A percentile compares a stretch with the other conserved stretches of the same genome.
Evolutionary conservation across 768 basidiomycete species (phyloP).

Genomic region (Suillus subluteus): DNA sequence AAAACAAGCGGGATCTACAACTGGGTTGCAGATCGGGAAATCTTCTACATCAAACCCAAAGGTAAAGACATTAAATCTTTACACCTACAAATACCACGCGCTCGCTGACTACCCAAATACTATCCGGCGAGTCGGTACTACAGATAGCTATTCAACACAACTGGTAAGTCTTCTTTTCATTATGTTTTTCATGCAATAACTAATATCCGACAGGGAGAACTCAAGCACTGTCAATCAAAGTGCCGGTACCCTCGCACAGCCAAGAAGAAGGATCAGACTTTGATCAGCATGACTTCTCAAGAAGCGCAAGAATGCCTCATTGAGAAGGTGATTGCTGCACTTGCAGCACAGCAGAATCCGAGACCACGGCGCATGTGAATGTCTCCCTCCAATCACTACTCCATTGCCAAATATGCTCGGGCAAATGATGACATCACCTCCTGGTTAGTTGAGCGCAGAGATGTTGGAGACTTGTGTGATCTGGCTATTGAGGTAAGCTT

Average conservation of each 20-base stretch:
- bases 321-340: slow-evolving; percentile 18
- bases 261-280: slow-evolving; percentile 31
- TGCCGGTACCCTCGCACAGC: slow-evolving; percentile 37
- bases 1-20: too few relatives aligned
- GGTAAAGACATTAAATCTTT: slow-evolving; percentile 10
- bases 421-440: slow-evolving; percentile 17
- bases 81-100: slow-evolving; percentile 22
- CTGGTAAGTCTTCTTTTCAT: slow-evolving; percentile 23
- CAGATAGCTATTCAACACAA: slow-evolving; percentile 42
- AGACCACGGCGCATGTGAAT: not conserved
- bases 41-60: too few relatives aligned
- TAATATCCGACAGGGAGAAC: slow-evolving; percentile 38
- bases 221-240: slow-evolving; percentile 40
- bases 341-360: not conserved
- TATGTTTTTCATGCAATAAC: too few relatives aligned
- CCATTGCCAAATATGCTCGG: slow-evolving; percentile 22
- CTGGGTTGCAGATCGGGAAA: fast-evolving
- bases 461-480: slow-evolving; percentile 19
- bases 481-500: slow-evolving; percentile 26
- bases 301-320: slow-evolving; percentile 21
- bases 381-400: slow-evolving; percentile 16
- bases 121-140: slow-evolving; percentile 32
- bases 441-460: slow-evolving; percentile 10
- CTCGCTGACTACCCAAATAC: slow-evolving; percentile 18
- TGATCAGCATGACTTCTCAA: slow-evolving; percentile 23